Base-by-base conservation (phyloP, 83 land plant species). In the Larix sibirica region DNA sequence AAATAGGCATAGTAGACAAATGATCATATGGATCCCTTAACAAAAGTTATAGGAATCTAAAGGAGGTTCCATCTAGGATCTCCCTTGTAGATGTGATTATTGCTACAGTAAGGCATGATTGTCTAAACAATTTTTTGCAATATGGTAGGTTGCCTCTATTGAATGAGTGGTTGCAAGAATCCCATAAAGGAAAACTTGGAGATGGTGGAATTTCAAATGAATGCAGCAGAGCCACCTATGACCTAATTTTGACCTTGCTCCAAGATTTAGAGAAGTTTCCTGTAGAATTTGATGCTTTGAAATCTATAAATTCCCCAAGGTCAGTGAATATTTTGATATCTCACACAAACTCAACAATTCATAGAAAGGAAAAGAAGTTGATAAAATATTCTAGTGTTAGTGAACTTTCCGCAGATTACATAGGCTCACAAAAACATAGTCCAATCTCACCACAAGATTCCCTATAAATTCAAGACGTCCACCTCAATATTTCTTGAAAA, bases 91-190 rank as follows among this genome's bases (percentile, higher is more conserved):
- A 64, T 63, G 77, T 88, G n/a, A 80, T 88, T 69, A 80, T 83
- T 64, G 80, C 89, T 28, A 88, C 89, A 26, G 89, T 80, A 40
- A 80, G 81, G 38, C 82, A 86, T 38, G 89, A 88, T 58, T 88
- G 90, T 59, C 83, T 86, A 13, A 83, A 80, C 36, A 64, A 74
- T 21, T 75, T 88, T 71, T 82, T 88, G 9, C 77, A 86, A 12
- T 75, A 80, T 18, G 90, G 90, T 24, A 89, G 90, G 24, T 65
- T 88, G 28, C 75, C 86, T 36, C 40, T 86, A 50, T 59, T 88
- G 31, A 89, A 88, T 81, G 89, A 86, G 62, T 88, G 90, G 90
- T 85, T 88, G 3, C 90, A 88, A 73, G 89, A 88, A 61, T 85
- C 83, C 40, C 89, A 88, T 42, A 88, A 86, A 69, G 89, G 89